Base-by-base conservation (phyloP, 768 basidiomycete genomes). In the Russula virescens region DNA sequence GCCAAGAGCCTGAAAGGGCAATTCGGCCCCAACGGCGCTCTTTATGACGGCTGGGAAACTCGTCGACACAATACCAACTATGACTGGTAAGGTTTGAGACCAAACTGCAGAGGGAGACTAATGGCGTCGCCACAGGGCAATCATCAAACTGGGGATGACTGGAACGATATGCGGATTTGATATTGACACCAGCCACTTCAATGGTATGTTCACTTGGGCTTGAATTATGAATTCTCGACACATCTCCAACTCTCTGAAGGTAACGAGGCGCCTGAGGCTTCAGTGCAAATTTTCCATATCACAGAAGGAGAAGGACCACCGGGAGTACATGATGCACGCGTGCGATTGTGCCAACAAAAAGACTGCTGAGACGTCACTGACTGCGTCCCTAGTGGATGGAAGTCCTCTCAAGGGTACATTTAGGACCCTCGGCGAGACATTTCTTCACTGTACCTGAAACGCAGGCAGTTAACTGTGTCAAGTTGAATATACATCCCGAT, bases 31-130 rank as follows among this genome's bases (percentile, higher is more conserved):
- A 96, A 94, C 46, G 97, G 97, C 25, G 96, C 96, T 0, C 75
- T 98, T 25, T 98, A 81, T 74, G 91, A 88, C 66, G 97, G 95
- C 57, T 99, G 97, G 97, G 97, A 99, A 73, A 82, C 81, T 28
- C 78, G 94, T 46, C 77, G 97, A 68, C 97, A 99, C 74, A 98
- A 97, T 74, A 85, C 89, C 1, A 70, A 80, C 2, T 83, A 86
- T 69, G 97, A 99, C 73, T 98, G 97, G 96, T 93, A 67, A 54
- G 75, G 62, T 38, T 31, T 42, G 35, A 34, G 56, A 6, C 14
- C 18, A 34, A 43, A 3, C 49, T 28, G 10, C 18, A 55, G 43
- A 54, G 23, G 10, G 47, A 28, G 47, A 40, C 45, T 42, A 52
- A 50, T 11, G 59, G 26, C 26, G 7, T 26, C 57, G 25, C 43